Evolutionary conservation across 805 yeast genomes (phyloP).

Genomic region (Yamadazyma scolyti): DNA sequence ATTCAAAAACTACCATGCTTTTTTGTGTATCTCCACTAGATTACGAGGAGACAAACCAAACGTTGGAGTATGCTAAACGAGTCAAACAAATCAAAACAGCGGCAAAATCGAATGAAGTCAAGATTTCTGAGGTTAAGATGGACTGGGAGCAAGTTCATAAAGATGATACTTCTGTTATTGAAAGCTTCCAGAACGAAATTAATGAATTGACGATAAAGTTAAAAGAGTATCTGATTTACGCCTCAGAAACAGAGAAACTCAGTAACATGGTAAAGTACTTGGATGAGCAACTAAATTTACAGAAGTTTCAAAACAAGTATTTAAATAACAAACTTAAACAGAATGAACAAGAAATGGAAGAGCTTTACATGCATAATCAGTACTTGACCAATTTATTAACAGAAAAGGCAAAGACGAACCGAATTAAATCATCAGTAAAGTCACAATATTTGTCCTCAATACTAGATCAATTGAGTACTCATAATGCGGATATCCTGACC

Average conservation of each 20-base stretch:
- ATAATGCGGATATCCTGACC: no score
- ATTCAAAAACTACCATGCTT: constrained; percentile 84
- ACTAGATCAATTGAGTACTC: no score
- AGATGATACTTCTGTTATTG: constrained; percentile 21
- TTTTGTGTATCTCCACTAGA: constrained; percentile 82
- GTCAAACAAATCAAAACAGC: constrained; percentile 65
- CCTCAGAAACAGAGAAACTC: constrained; percentile 12
- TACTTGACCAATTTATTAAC: constrained; percentile 5
- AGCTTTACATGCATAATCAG: constrained; percentile 7
- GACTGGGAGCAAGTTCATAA: constrained; percentile 29
- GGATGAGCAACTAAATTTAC: constrained; percentile 25
- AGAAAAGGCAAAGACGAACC: background rate
- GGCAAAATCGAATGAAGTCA: constrained; percentile 45
- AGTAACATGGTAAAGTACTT: constrained; percentile 25
- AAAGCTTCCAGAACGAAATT: constrained; percentile 29
- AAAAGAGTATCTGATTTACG: constrained; percentile 3
- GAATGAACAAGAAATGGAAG: constrained; percentile 7
- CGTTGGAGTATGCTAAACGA: constrained; percentile 73
- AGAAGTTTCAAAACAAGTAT: constrained; percentile 33
- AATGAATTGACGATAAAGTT: constrained; percentile 24
- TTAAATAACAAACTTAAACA: constrained; percentile 14
- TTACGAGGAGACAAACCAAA: constrained; percentile 72
- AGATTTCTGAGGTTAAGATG: constrained; percentile 21
- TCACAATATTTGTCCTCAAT: background rate
- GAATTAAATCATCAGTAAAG: background rate